These are phyloP conservation scores for Heliosperma pusillum DNA, from an alignment of 148 eudicot genomes.

Conservation along the genomic window DNA sequence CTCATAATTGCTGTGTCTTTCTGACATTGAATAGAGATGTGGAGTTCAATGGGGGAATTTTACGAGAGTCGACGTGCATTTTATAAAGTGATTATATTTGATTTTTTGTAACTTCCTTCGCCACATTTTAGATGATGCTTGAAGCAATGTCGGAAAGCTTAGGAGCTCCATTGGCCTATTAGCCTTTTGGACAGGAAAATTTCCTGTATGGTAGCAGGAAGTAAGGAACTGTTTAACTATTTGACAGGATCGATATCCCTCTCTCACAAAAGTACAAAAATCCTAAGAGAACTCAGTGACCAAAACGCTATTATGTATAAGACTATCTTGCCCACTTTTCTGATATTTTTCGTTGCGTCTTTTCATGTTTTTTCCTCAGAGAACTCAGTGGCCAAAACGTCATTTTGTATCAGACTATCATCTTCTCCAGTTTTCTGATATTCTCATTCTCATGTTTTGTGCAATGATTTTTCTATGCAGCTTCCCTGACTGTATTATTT, in stretches of 20 bases:
- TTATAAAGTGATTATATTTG: neutral
- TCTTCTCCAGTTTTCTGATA: neutral
- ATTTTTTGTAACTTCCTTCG: neutral
- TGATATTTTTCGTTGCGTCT: neutral
- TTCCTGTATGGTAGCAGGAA: neutral
- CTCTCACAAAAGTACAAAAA: neutral
- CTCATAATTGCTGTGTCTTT: neutral
- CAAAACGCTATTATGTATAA: neutral
- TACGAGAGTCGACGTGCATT: neutral
- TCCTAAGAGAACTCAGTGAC: neutral
- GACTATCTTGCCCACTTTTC: neutral
- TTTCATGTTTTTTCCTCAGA: too few relatives aligned
- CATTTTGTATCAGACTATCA: too few relatives aligned
- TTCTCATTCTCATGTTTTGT: neutral
- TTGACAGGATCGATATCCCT: neutral
- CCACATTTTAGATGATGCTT: neutral
- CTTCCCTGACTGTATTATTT: constrained; percentile 85
- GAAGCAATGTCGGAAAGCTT: neutral
- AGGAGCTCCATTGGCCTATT: too few relatives aligned
- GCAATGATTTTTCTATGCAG: constrained; percentile 41
- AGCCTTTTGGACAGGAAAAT: too few relatives aligned
- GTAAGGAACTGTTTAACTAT: neutral
- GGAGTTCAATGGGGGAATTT: neutral
- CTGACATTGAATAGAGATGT: neutral
- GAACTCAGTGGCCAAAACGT: too few relatives aligned